A percentile compares a stretch with the other conserved stretches of the same genome.
Conservation (phyloP, 148 eudicot species). For the Euryodendron excelsum region DNA sequence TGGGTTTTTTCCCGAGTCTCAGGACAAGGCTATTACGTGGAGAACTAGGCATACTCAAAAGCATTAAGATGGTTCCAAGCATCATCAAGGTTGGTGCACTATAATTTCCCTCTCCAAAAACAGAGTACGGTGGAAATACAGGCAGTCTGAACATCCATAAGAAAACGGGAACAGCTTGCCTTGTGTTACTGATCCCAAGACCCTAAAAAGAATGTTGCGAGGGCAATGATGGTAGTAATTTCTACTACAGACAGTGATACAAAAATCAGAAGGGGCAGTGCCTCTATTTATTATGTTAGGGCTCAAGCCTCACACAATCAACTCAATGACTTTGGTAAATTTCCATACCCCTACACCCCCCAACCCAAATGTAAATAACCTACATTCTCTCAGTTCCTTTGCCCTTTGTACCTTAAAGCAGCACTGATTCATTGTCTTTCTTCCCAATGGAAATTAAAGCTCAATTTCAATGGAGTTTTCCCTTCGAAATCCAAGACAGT, state of each 20-base stretch:
- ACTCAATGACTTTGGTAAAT: not conserved
- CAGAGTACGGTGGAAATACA: not conserved
- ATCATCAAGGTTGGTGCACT: not conserved
- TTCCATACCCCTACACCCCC: not conserved
- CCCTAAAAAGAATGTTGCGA: not conserved
- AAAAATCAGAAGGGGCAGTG: too few species aligned
- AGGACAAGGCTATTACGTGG: not conserved
- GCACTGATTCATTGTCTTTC: too few species aligned
- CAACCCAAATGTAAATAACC: constrained; percentile 1
- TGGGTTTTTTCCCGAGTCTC: not conserved
- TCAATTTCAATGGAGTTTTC: not conserved
- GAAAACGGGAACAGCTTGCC: not conserved
- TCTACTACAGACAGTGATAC: not conserved
- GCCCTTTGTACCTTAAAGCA: too few species aligned
- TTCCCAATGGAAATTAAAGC: too few species aligned
- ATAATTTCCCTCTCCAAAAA: too few species aligned
- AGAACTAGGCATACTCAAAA: not conserved
- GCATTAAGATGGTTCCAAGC: constrained; percentile 4
- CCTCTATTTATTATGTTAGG: too few species aligned
- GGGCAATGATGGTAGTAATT: not conserved
- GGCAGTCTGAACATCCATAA: not conserved
- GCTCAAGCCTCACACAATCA: not conserved
- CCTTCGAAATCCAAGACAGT: too few species aligned
- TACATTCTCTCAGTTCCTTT: not conserved
- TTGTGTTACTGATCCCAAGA: not conserved